Evolutionary conservation across 108 stramenopile species (phyloP).

Genomic region (Chaetoceros muelleri): DNA sequence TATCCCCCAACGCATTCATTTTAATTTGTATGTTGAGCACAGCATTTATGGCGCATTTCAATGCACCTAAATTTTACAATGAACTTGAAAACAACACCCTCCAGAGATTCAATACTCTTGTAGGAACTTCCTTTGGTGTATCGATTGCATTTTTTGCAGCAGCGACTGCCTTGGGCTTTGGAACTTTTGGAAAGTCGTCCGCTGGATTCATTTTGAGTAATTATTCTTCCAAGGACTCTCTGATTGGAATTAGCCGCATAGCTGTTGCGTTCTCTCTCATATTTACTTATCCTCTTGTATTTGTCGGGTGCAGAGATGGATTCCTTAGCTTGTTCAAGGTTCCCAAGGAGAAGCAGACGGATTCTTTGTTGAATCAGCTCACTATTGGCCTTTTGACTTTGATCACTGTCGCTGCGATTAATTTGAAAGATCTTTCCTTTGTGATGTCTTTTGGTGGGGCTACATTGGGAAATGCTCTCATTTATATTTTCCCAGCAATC

Average conservation of each 20-base stretch:
- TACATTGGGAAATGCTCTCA: slow-evolving; percentile 76
- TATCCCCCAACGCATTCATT: slow-evolving; percentile 49
- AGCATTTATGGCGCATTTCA: slow-evolving; percentile 88
- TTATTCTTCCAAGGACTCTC: slow-evolving; percentile 61
- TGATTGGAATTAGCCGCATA: slow-evolving; percentile 60
- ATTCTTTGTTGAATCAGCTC: slow-evolving; percentile 27
- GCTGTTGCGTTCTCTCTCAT: slow-evolving; percentile 79
- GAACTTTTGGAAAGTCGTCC: slow-evolving; percentile 78
- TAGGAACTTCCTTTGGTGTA: slow-evolving; percentile 52
- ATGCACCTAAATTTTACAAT: slow-evolving; percentile 88
- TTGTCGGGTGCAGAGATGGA: slow-evolving; percentile 69
- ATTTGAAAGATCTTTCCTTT: slow-evolving; percentile 63
- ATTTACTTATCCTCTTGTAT: slow-evolving; percentile 83
- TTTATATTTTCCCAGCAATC: slow-evolving; percentile 84
- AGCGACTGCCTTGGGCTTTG: slow-evolving; percentile 61
- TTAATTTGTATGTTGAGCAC: slow-evolving; percentile 78
- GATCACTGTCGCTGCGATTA: slow-evolving; percentile 44
- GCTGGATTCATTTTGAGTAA: slow-evolving; percentile 82
- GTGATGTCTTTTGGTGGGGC: slow-evolving; percentile 82
- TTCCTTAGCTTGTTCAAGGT: slow-evolving; percentile 52
- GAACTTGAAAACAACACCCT: slow-evolving; percentile 82
- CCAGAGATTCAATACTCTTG: slow-evolving; percentile 67
- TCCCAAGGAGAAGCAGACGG: slow-evolving; percentile 21
- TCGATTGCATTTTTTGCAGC: slow-evolving; percentile 40
- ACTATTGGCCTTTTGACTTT: slow-evolving; percentile 33